phyloP scores from a whole-genome alignment of 1,139 yeast species.

The Yamadazyma conglobata region DNA sequence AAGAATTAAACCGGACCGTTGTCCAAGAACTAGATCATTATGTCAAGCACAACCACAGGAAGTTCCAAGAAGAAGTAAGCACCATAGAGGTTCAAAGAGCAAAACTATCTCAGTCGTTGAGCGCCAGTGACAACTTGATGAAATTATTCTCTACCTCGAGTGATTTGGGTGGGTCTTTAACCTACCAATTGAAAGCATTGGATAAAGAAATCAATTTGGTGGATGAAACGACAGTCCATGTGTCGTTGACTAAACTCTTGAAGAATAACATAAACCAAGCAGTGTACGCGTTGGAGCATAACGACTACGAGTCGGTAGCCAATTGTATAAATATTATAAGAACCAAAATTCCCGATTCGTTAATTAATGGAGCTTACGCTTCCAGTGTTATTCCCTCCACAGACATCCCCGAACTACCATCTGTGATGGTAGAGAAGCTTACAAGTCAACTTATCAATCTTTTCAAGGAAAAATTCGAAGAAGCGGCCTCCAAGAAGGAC shows the following conservation, averaged over 20 bases:
- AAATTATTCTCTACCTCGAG: constrained; percentile 57
- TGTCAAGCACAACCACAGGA: constrained; percentile 24
- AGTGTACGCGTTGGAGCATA: constrained; percentile 59
- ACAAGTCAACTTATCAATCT: constrained; percentile 52
- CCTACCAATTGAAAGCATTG: constrained; percentile 64
- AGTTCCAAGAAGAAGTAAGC: constrained; percentile 34
- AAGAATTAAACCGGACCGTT: constrained; percentile 11
- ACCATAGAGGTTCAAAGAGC: constrained; percentile 37
- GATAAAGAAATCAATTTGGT: constrained; percentile 73
- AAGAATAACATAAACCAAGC: constrained; percentile 66
- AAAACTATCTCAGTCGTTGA: constrained; percentile 34
- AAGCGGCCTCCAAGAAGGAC: constrained; percentile 65
- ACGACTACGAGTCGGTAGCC: constrained; percentile 75
- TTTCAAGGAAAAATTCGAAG: constrained; percentile 61
- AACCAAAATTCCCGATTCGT: constrained; percentile 47
- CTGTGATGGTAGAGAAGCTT: constrained; percentile 54
- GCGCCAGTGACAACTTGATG: constrained; percentile 45
- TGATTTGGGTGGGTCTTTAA: constrained; percentile 61
- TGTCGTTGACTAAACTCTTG: constrained; percentile 59
- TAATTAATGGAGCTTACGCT: constrained; percentile 68
- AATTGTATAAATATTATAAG: constrained; percentile 52
- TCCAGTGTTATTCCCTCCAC: constrained; percentile 84
- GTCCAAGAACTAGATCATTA: constrained; percentile 27
- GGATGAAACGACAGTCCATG: constrained; percentile 60
- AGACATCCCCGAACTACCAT: constrained; percentile 83